Evolutionary conservation across 2,329 filamentous ascomycete species (phyloP).

Genomic region (Cladosporium sp.): DNA sequence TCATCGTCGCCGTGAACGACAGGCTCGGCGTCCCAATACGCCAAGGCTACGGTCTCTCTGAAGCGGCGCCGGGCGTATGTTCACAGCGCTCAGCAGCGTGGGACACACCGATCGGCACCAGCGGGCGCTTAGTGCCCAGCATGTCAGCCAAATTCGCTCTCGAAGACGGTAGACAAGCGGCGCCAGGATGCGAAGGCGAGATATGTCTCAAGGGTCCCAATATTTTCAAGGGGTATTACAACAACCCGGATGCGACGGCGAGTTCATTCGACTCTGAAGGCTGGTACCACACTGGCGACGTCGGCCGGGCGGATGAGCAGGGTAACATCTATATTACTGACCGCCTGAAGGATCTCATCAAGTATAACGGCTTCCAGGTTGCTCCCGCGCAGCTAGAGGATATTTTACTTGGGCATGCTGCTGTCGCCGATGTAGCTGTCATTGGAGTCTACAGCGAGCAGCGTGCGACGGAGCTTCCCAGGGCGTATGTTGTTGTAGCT

Average conservation of each 20-base stretch:
- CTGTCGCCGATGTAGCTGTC: slow-evolving; percentile 47
- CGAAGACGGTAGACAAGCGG: slow-evolving; percentile 55
- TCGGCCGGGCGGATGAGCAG: slow-evolving; percentile 61
- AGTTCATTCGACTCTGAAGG: slow-evolving; percentile 63
- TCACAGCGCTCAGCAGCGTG: not conserved
- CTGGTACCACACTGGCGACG: slow-evolving; percentile 72
- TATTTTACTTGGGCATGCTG: slow-evolving; percentile 42
- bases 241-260: slow-evolving; percentile 65
- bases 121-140: slow-evolving; percentile 71
- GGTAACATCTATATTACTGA: slow-evolving; percentile 68
- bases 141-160: slow-evolving; percentile 67
- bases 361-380: slow-evolving; percentile 44
- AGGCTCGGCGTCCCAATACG: slow-evolving; percentile 54
- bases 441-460: slow-evolving; percentile 47
- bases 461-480: slow-evolving; percentile 48
- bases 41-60: slow-evolving; percentile 85
- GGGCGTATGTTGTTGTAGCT: slow-evolving; percentile 47
- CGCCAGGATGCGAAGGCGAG: slow-evolving; percentile 60
- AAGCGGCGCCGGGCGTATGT: slow-evolving; percentile 70
- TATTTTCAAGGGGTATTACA: slow-evolving; percentile 76
- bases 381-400: slow-evolving; percentile 51
- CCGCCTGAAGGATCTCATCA: slow-evolving; percentile 60
- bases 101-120: slow-evolving; percentile 39
- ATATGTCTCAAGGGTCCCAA: slow-evolving; percentile 72
- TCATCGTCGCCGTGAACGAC: slow-evolving; percentile 40